A percentile compares a stretch with the other conserved stretches of the same genome.
phyloP scores from a whole-genome alignment of 441 rosid species.

The Capsella rubella region DNA sequence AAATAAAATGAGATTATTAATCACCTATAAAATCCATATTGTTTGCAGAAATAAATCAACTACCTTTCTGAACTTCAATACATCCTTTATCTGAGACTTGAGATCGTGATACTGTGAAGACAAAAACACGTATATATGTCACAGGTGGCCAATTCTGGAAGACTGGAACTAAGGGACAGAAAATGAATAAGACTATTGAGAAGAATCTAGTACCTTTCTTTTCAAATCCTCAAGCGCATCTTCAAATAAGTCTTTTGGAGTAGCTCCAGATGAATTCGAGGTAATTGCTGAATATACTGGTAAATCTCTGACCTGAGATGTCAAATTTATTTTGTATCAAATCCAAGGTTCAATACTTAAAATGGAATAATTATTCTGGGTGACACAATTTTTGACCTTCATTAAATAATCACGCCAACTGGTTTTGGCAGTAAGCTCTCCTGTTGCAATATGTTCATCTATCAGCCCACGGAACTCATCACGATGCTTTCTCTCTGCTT shows the following conservation, averaged over 20 bases:
- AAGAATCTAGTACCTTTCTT: conserved; percentile 55
- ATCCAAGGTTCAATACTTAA: conserved; percentile 21
- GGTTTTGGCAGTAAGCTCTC: conserved; percentile 65
- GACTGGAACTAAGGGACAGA: conserved; percentile 9
- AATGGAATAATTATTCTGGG: conserved; percentile 7
- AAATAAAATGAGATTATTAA: conserved; percentile 38
- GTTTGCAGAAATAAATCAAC: conserved; percentile 7
- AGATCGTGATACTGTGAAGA: conserved; percentile 64
- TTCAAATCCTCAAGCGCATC: conserved; percentile 69
- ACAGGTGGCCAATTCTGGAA: conserved; percentile 19
- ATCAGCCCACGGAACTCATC: conserved; percentile 76
- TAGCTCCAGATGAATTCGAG: conserved; percentile 70
- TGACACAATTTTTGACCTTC: conserved; percentile 48
- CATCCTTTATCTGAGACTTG: conserved; percentile 65
- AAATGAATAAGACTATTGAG: conserved; percentile 8
- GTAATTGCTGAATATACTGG: conserved; percentile 65
- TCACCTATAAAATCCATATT: conserved; percentile 29
- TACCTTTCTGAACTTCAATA: conserved; percentile 67
- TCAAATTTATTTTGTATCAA: conserved; percentile 31
- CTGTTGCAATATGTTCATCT: conserved; percentile 67
- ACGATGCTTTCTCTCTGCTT: conserved; percentile 76
- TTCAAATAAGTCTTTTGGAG: conserved; percentile 77
- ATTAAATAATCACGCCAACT: conserved; percentile 72
- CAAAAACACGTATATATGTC: conserved; percentile 21
- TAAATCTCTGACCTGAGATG: conserved; percentile 63